Conservation (phyloP, 2,329 filamentous ascomycete species). For the Penicillium sp. region DNA sequence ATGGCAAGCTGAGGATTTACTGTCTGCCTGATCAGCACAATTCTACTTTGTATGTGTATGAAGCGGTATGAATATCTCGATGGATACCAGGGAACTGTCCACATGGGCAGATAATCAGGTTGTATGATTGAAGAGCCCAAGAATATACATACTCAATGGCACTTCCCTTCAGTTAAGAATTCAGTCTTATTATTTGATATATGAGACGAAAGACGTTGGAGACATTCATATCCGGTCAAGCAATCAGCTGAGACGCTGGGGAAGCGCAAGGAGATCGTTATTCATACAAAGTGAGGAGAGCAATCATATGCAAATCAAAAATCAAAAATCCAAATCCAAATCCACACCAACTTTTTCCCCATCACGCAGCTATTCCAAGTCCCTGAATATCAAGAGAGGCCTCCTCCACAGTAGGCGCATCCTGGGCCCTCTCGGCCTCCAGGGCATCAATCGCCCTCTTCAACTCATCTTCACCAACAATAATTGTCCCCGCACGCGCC, state of each 20-base stretch:
- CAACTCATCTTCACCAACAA: constrained; percentile 70
- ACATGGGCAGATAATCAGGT: background rate
- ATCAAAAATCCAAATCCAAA: background rate
- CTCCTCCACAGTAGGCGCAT: background rate
- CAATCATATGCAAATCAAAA: background rate
- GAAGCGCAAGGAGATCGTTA: background rate
- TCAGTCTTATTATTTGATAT: background rate
- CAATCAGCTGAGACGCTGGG: background rate
- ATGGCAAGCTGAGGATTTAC: constrained; percentile 45
- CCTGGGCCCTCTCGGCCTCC: constrained; percentile 32
- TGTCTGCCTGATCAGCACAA: constrained; percentile 47
- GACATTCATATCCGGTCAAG: background rate
- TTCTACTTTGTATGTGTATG: constrained; percentile 47
- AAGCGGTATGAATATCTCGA: constrained; percentile 26
- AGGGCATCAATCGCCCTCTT: constrained; percentile 68
- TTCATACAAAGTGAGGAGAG: background rate
- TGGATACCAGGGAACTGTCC: background rate
- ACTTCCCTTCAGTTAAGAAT: background rate
- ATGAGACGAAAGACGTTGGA: background rate
- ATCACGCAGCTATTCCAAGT: background rate
- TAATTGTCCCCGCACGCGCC: constrained; percentile 80
- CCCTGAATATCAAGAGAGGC: background rate
- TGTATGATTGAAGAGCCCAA: background rate
- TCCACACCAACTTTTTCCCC: background rate
- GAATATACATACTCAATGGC: background rate